These are phyloP conservation scores for Penicillium sp. DNA, from an alignment of 2,329 filamentous ascomycete genomes.

Conservation along the genomic window DNA sequence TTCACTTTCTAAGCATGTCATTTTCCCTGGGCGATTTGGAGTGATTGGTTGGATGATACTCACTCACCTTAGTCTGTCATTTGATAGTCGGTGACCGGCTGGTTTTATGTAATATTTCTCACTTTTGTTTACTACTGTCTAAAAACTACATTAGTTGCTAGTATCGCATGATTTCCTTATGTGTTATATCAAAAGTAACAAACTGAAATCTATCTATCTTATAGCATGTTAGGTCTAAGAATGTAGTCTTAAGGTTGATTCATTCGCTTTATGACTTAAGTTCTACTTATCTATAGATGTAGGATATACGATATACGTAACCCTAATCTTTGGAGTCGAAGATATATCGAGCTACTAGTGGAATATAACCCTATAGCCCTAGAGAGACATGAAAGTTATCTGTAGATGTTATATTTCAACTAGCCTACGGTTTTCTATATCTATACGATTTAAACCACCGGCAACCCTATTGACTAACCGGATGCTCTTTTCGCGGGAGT, in stretches of 20 bases:
- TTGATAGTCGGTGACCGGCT: constrained; percentile 3
- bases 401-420: neutral
- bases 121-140: constrained; percentile 5
- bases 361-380: too few species aligned
- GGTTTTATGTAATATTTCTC: constrained; percentile 9
- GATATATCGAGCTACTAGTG: neutral
- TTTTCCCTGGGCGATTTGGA: constrained; percentile 7
- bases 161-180: neutral
- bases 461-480: neutral
- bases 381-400: neutral
- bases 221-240: neutral
- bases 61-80: constrained; percentile 4
- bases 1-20: constrained; percentile 20
- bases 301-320: too few species aligned
- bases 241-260: neutral
- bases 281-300: neutral
- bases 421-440: neutral
- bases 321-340: neutral
- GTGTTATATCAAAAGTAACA: neutral
- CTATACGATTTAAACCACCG: neutral
- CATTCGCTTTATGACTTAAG: too few species aligned
- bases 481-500: neutral
- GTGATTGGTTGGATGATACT: constrained; percentile 14
- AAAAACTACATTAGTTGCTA: neutral
- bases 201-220: neutral